These are phyloP conservation scores for Giardia muris DNA, from an alignment of 208 protist species.

Conservation along the genomic window DNA sequence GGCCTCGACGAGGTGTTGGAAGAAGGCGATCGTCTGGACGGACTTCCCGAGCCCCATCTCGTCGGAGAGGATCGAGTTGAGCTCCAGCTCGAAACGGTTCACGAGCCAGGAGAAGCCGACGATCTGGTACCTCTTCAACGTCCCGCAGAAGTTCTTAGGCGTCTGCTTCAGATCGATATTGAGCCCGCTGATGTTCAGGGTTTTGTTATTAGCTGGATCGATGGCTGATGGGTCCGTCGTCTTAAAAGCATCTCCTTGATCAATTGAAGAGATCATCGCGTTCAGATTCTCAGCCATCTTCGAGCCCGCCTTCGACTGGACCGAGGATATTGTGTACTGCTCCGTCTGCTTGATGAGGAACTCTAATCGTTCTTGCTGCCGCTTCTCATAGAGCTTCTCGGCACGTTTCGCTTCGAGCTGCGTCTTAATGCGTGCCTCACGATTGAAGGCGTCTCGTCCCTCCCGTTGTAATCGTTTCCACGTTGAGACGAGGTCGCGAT, in stretches of 20 bases:
- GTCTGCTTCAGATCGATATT: neutral
- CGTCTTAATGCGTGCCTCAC: neutral
- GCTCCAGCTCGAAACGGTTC: neutral
- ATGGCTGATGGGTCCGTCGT: no score
- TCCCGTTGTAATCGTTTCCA: neutral
- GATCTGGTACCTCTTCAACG: conserved; percentile 2
- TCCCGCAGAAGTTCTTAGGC: conserved; percentile 7
- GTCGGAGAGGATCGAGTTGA: neutral
- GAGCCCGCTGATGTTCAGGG: neutral
- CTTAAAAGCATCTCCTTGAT: no score
- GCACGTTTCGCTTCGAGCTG: neutral
- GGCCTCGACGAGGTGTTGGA: neutral
- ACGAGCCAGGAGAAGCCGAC: neutral
- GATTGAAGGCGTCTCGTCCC: neutral
- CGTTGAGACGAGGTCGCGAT: neutral
- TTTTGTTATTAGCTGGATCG: neutral
- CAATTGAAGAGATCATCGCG: no score
- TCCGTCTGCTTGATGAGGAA: neutral
- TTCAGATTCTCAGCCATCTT: no score
- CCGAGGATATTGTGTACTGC: neutral
- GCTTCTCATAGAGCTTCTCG: neutral
- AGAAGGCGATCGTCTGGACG: conserved; percentile 15
- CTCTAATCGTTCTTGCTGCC: neutral
- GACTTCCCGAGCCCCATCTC: conserved; percentile 23
- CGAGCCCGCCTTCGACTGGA: neutral